Evolutionary conservation across 345 rosid species (phyloP).

Genomic region (Hibiscus mutabilis): DNA sequence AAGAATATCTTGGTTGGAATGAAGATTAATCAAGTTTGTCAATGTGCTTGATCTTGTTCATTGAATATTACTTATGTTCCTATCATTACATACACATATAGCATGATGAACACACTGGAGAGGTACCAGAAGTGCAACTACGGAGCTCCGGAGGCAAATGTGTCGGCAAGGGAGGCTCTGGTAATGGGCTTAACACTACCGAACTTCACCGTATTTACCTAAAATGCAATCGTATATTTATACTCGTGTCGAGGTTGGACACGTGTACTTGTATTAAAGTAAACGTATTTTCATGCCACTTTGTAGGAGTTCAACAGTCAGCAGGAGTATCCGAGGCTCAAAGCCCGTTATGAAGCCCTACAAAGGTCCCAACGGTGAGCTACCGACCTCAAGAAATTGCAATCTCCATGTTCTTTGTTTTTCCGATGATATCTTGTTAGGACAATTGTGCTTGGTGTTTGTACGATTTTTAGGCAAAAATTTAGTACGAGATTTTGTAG

Average conservation of each 20-base stretch:
- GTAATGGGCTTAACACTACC: slow-evolving; percentile 29
- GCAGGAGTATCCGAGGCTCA: slow-evolving; percentile 89
- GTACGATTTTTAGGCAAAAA: too few species aligned
- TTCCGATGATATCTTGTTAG: too few species aligned
- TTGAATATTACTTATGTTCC: not conserved
- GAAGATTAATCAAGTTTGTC: too few species aligned
- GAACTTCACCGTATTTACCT: not conserved
- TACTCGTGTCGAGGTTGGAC: not conserved
- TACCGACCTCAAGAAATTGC: not conserved
- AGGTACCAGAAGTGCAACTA: slow-evolving; percentile 95
- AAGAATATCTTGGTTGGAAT: too few species aligned
- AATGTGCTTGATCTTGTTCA: not conserved
- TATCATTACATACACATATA: slow-evolving; percentile 5
- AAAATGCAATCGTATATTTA: not conserved
- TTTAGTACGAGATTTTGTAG: too few species aligned
- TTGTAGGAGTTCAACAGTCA: slow-evolving; percentile 78
- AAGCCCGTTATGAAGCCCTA: slow-evolving; percentile 76
- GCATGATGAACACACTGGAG: slow-evolving; percentile 88
- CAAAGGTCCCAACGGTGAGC: slow-evolving; percentile 75
- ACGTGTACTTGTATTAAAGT: not conserved
- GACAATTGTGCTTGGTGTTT: too few species aligned
- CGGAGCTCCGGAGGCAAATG: slow-evolving; percentile 84
- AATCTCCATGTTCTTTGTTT: too few species aligned
- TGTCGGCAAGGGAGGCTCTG: slow-evolving; percentile 84
- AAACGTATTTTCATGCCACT: slow-evolving; percentile 6